A percentile compares a stretch with the other conserved stretches of the same genome.
Evolutionary conservation across 2,329 filamentous ascomycete genomes (phyloP).

Genomic region (Pseudogymnoascus sp.): DNA sequence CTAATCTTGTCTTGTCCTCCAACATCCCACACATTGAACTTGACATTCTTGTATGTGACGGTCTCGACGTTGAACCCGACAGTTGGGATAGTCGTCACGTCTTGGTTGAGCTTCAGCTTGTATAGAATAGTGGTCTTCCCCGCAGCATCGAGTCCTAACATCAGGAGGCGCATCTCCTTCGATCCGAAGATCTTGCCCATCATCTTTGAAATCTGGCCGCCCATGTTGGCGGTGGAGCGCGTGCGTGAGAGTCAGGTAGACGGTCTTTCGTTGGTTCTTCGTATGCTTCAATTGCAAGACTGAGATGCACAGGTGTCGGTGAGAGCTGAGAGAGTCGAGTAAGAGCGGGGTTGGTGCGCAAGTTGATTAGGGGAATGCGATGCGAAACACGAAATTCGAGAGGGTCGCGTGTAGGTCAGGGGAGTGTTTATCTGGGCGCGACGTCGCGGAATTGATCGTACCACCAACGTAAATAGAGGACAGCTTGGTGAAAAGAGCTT

Average conservation of each 20-base stretch:
- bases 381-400: constrained; percentile 5
- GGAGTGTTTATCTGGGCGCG: background rate
- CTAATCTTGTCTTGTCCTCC: constrained; percentile 98
- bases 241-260: background rate
- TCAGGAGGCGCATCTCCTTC: constrained; percentile 97
- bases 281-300: background rate
- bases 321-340: background rate
- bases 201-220: constrained; percentile 87
- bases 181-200: constrained; percentile 99
- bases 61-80: constrained; percentile 99
- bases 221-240: constrained; percentile 53
- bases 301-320: background rate
- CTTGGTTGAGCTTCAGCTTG: constrained; percentile 97
- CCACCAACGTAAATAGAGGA: background rate
- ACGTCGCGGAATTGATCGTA: background rate
- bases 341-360: constrained; percentile 1
- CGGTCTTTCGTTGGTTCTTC: background rate
- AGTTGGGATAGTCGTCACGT: constrained; percentile 95
- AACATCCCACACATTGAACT: constrained; percentile 99
- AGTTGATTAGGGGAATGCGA: background rate
- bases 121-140: constrained; percentile 99
- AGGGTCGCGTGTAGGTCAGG: constrained; percentile 5
- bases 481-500: constrained; percentile 1
- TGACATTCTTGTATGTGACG: constrained; percentile 98
- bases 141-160: constrained; percentile 94